Base-by-base conservation (phyloP, 2,329 filamentous ascomycete species). In the Stagonosporopsis rhizophila region DNA sequence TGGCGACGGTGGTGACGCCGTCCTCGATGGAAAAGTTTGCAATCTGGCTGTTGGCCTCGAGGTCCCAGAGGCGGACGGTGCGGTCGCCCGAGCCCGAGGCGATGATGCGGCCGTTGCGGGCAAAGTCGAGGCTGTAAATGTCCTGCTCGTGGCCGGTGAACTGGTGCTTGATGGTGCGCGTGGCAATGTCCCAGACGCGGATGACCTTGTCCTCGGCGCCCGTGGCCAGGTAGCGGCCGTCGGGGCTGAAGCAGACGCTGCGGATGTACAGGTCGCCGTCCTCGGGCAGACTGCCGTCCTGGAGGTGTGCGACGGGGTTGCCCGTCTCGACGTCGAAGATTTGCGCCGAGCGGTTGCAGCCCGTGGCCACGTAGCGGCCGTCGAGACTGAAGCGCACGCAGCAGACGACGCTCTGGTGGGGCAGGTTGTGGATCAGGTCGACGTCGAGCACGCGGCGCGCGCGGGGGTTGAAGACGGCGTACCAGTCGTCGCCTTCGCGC, bases 121-220 rank as follows among this genome's bases (percentile, higher is more conserved):
- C 91, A 77, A 96, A 99, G 78, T 98, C 95, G 4, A 98, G 83
- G 5, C 91, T 96, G 78, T 98, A 98, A 61, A 99, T 99, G 66
- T 99, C 95, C 78, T 99, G 94, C 77, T 99, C 95, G 77, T 99
- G 95, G 22, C 95, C 95, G n/a, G 88, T 85, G 79, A 99, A 98
- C 35, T 92, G 92, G 73, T 95, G 92, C 70, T 92, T 91, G 74
- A 99, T 98, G 8, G 86, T 88, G 66, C 92, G 86, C 53, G 81
- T 85, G 52, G 85, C 83, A 67, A 99, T 98, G 75, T 99, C 95
- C 95, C 95, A 99, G 47, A 99, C 92, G 69, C 95, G 85, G 74
- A 99, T 98, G 70, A 96, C 85, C 81, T 97, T 98, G 78, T 99
- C 95, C 76, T 99, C 95, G 2, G 95, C 95, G 74, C 95, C 95